Evolutionary conservation across 75 land plant genomes (phyloP), one percentile per base, ranked within the genome.

Genomic region (Gnetum montanum): DNA sequence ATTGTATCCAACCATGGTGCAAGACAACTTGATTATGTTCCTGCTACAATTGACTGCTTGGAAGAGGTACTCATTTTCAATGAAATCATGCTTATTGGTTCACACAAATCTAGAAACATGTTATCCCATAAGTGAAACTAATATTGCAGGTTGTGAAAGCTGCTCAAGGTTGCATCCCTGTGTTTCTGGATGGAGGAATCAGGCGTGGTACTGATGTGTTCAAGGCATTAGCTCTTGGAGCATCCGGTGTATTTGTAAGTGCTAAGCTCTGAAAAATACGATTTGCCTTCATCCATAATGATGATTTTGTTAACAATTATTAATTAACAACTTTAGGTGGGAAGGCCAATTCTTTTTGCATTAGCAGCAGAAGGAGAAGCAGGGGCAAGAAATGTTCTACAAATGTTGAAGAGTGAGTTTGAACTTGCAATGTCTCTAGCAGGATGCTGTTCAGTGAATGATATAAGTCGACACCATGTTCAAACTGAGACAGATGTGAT

Each of bases 201-300:
- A 83, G 98, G 1, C 86, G 98, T 54, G 98, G 98, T 44, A 93
- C 98, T 27, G 98, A 93, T 72, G 93, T 81, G 55, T 85, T 91
- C 54, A 87, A 87, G 69, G 98, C 98, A 20, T 61, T 93, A 50
- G 98, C 98, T 22, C 81, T 93, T 19, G 98, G 98, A 52, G 98
- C 98, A 24, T 81, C 98, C 57, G 98, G 98, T 23, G 67, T 92
- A 34, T 92, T 92, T 70, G 97, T 92, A 82, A 81, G 97, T 49
- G 4, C 16, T n/a, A n/a, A n/a, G n/a, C n/a, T n/a, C n/a, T n/a
- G n/a, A n/a, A 25, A 20, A n/a, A 22, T 10, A n/a, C n/a, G 12
- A 33, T 19, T 6, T 2, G 20, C 29, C 28, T 51, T 28, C 16
- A 16, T 27, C 12, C 20, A 12, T n/a, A n/a, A n/a, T n/a, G n/a